phyloP scores from a whole-genome alignment of 2,329 filamentous ascomycete genomes.

The Myriosclerotinia curreyana region DNA sequence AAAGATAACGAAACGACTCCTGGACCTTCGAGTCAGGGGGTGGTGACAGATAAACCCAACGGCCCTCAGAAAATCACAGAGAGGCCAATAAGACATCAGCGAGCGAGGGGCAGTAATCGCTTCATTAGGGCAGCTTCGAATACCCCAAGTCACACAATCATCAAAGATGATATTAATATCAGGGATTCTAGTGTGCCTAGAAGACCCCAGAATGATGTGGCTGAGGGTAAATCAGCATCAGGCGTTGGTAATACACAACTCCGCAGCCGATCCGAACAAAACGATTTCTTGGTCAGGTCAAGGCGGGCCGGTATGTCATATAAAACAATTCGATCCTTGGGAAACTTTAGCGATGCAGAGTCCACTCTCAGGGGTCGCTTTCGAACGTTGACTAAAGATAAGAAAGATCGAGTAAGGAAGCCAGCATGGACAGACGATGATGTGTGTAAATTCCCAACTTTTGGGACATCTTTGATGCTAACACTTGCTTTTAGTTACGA shows the following conservation, averaged over 20 bases:
- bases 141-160: not conserved
- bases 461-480: not conserved
- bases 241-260: not conserved
- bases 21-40: slow-evolving; percentile 15
- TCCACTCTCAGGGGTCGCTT: slow-evolving; percentile 69
- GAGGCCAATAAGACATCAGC: slow-evolving; percentile 12
- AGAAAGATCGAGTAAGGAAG: slow-evolving; percentile 60
- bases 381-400: slow-evolving; percentile 62
- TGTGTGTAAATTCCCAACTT: slow-evolving; percentile 49
- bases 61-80: not conserved
- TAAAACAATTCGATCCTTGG: slow-evolving; percentile 56
- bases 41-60: not conserved
- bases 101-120: slow-evolving; percentile 15
- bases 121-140: not conserved
- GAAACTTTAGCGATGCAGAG: slow-evolving; percentile 61
- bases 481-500: slow-evolving; percentile 41
- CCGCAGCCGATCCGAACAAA: slow-evolving; percentile 37
- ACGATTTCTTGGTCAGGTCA: slow-evolving; percentile 52
- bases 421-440: slow-evolving; percentile 62
- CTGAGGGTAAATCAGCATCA: not conserved
- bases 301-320: slow-evolving; percentile 60
- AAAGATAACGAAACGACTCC: slow-evolving; percentile 25
- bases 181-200: not conserved
- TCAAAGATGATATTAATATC: not conserved
- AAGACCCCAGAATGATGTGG: slow-evolving; percentile 1